Evolutionary conservation across 164 flowering plant species (phyloP).

Genomic region (Vitis amurensis): DNA sequence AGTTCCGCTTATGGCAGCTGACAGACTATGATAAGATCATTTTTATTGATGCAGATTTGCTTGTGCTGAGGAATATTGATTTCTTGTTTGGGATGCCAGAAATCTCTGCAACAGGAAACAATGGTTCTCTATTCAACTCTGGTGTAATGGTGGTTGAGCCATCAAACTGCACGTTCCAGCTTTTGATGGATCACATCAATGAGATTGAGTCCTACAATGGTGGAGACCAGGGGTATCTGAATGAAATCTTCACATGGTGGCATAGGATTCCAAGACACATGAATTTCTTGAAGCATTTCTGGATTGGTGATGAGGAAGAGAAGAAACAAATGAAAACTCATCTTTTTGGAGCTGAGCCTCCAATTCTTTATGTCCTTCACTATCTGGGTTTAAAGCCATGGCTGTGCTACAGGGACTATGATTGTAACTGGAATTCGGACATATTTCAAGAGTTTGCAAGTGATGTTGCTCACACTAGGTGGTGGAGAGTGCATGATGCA

Average conservation of each 20-base stretch:
- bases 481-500: slow-evolving; percentile 69
- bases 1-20: slow-evolving; percentile 68
- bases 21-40: slow-evolving; percentile 74
- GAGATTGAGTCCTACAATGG: slow-evolving; percentile 68
- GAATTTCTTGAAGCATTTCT: slow-evolving; percentile 66
- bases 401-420: slow-evolving; percentile 66
- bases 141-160: slow-evolving; percentile 79
- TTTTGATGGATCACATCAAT: slow-evolving; percentile 54
- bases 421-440: slow-evolving; percentile 63
- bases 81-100: slow-evolving; percentile 63
- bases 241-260: slow-evolving; percentile 73
- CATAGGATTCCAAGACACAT: slow-evolving; percentile 58
- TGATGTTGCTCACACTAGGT: slow-evolving; percentile 55
- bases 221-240: slow-evolving; percentile 70
- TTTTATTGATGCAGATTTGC: slow-evolving; percentile 69
- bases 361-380: slow-evolving; percentile 57
- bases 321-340: slow-evolving; percentile 37
- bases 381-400: slow-evolving; percentile 68
- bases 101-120: slow-evolving; percentile 66
- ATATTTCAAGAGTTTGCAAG: slow-evolving; percentile 57
- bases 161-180: slow-evolving; percentile 59
- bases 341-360: slow-evolving; percentile 59
- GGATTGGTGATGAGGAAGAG: slow-evolving; percentile 55
- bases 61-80: slow-evolving; percentile 58
- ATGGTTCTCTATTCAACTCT: slow-evolving; percentile 63